Evolutionary conservation across 192 early-diverging fungal species (phyloP).

Genomic region (Coemansia sp.): DNA sequence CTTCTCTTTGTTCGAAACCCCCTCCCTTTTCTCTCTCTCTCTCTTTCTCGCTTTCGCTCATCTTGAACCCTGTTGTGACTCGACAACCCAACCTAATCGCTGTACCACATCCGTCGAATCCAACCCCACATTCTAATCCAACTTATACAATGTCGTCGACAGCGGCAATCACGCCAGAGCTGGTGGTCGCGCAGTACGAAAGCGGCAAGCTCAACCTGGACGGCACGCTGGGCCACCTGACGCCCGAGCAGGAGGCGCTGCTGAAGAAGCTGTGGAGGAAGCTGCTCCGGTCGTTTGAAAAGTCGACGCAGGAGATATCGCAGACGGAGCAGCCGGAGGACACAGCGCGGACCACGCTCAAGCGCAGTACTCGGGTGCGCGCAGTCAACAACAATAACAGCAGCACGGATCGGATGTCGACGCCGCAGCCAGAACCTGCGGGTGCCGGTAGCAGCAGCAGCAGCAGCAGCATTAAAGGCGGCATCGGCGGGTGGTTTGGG

Average conservation of each 20-base stretch:
- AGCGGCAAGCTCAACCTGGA: constrained; percentile 38
- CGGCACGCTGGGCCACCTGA: constrained; percentile 57
- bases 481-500: constrained; percentile 31
- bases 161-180: not conserved
- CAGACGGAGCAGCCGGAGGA: constrained; percentile 6
- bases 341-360: not conserved
- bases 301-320: constrained; percentile 14
- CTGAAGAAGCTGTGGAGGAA: constrained; percentile 59
- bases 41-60: too few species aligned
- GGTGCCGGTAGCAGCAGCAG: not conserved
- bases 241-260: constrained; percentile 38
- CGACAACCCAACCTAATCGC: too few species aligned
- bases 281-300: constrained; percentile 42
- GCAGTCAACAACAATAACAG: not conserved
- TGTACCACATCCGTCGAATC: too few species aligned
- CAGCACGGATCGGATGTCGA: not conserved
- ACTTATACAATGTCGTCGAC: not conserved
- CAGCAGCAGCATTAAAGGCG: constrained; percentile 8
- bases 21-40: too few species aligned
- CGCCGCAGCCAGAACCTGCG: constrained; percentile 13
- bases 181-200: constrained; percentile 46
- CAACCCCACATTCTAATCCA: not conserved
- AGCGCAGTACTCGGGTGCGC: constrained; percentile 25
- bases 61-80: too few species aligned
- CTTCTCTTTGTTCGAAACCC: too few species aligned